Evolutionary conservation across 2,329 filamentous ascomycete genomes (phyloP).

Genomic region (Ceratocystis variospora): DNA sequence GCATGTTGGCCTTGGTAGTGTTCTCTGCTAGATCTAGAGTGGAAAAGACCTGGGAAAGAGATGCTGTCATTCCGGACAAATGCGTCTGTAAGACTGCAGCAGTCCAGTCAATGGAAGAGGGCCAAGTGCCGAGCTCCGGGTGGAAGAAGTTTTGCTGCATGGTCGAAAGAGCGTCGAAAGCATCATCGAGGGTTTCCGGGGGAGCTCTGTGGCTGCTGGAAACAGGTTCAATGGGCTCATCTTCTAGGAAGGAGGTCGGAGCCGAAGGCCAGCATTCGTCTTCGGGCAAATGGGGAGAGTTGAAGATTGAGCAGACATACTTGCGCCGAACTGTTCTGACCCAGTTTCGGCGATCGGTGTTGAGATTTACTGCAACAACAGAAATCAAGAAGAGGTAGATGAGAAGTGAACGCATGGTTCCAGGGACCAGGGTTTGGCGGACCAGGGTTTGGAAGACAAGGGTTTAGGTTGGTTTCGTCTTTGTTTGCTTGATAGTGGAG

Average conservation of each 20-base stretch:
- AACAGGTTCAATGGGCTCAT: constrained; percentile 2
- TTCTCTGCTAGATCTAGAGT: constrained; percentile 28
- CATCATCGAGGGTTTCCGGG: constrained; percentile 31
- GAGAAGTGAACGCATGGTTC: constrained; percentile 11
- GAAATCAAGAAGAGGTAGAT: constrained; percentile 15
- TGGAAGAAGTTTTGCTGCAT: constrained; percentile 71
- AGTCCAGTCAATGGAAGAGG: constrained; percentile 83
- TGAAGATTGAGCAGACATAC: constrained; percentile 20
- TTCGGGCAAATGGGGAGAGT: constrained; percentile 14
- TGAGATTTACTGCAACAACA: constrained; percentile 14
- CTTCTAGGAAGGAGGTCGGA: constrained; percentile 18
- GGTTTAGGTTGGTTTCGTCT: no score
- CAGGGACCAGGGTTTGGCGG: not conserved
- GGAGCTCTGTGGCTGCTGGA: constrained; percentile 18
- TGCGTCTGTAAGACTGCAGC: constrained; percentile 72
- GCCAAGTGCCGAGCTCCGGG: constrained; percentile 68
- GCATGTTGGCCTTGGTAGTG: constrained; percentile 56
- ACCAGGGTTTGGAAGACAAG: not conserved
- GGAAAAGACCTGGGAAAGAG: constrained; percentile 49
- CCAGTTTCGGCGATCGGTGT: not conserved
- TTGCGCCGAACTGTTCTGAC: constrained; percentile 12
- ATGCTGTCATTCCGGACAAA: constrained; percentile 56
- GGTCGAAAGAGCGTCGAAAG: constrained; percentile 52
- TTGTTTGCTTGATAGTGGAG: no score
- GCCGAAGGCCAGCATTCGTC: constrained; percentile 12